phyloP scores from a whole-genome alignment of 1,284 basidiomycete species.

The Amylostereum areolatum region DNA sequence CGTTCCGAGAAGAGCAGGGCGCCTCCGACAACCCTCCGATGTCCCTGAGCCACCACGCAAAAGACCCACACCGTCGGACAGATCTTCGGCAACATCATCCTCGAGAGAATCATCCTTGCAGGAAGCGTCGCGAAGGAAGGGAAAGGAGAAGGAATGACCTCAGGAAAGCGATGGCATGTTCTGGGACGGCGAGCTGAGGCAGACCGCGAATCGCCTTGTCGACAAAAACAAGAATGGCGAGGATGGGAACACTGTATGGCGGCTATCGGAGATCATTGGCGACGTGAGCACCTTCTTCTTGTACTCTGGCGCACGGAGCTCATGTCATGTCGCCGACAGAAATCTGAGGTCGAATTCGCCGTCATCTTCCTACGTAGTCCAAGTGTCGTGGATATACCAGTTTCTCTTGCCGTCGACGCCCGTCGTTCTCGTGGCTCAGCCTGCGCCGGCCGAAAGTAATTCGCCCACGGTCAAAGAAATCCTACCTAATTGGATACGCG shows the following conservation, averaged over 20 bases:
- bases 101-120: constrained; percentile 14
- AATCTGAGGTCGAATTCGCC: constrained; percentile 58
- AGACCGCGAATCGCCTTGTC: constrained; percentile 61
- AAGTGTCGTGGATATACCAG: constrained; percentile 61
- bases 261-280: constrained; percentile 59
- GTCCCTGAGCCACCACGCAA: constrained; percentile 5
- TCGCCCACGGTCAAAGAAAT: constrained; percentile 52
- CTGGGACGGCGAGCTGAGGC: constrained; percentile 69
- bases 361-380: constrained; percentile 64
- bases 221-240: constrained; percentile 49
- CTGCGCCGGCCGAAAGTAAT: constrained; percentile 36
- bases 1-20: constrained; percentile 31
- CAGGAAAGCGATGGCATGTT: constrained; percentile 37
- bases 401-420: constrained; percentile 63
- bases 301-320: constrained; percentile 25
- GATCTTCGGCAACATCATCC: constrained; percentile 31
- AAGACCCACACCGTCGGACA: constrained; percentile 31
- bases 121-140: constrained; percentile 12
- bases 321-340: constrained; percentile 41
- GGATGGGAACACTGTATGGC: constrained; percentile 55
- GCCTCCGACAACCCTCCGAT: no score
- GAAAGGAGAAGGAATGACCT: constrained; percentile 2
- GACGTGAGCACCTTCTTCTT: constrained; percentile 39
- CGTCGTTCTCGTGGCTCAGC: constrained; percentile 64
- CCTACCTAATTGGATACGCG: constrained; percentile 68